Evolutionary conservation across 768 basidiomycete genomes (phyloP), one percentile per base, ranked within the genome.

Genomic region (Tubosaeta sp.): DNA sequence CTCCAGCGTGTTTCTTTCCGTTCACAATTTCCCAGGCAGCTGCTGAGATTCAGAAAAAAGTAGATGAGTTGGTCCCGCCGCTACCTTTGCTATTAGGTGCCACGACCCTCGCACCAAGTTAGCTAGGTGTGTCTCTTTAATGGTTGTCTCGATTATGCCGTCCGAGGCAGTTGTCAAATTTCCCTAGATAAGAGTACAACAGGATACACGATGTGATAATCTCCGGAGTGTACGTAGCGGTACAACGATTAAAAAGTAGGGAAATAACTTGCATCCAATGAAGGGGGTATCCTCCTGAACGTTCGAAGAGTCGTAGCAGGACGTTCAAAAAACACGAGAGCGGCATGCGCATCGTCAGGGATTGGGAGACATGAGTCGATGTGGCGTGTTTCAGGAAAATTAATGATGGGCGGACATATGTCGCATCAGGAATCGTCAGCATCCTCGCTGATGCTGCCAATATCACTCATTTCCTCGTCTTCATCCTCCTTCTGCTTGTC

Each of bases 381-480:
- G 48, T 49, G 52, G 25, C 36, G 54, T 59, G 51, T 49, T 55
- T 53, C 47, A 58, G 41, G 35, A 8, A 30, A 12, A 52, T 45
- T 16, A 24, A 48, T 35, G 22, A 32, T 22, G 45, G 47, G 32
- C 11, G n/a, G 34, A 31, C 35, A 27, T 46, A 49, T 32, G n/a
- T n/a, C n/a, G n/a, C 54, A 56, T 70, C 56, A 68, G 66, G 68
- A 74, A 53, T 82, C 58, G 12, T 83, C 57, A 24, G 32, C 54
- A 43, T 77, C 81, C 46, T 87, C 89, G 68, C 82, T 86, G 70
- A 88, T 82, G 71, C 86, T 90, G 53, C 87, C 89, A 54, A 88
- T 75, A 49, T 90, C 90, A 68, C 90, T 91, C 86, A 92, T 90
- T 63, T 86, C 89, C 59, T 85, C 87, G 59, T 93, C 89, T 3